Evolutionary conservation across 176 grass and related monocot genomes (phyloP).

Genomic region (Triticum turgidum): DNA sequence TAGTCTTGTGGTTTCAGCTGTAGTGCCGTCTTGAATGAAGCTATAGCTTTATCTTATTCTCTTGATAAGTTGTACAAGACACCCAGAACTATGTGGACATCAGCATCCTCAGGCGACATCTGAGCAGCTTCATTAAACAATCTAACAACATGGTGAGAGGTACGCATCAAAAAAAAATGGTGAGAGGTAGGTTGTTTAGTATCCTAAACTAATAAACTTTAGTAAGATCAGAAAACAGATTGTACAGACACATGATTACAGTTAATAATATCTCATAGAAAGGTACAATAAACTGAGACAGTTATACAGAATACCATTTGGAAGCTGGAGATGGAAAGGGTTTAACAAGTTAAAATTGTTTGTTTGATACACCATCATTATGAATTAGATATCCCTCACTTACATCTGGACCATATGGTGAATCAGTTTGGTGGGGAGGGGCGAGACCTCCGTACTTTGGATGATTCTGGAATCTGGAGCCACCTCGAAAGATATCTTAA

Average conservation of each 20-base stretch:
- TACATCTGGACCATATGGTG: slow-evolving; percentile 87
- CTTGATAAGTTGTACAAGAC: slow-evolving; percentile 97
- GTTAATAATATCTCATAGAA: background rate
- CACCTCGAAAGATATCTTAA: slow-evolving; percentile 83
- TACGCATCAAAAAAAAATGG: slow-evolving; percentile 30
- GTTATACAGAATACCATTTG: slow-evolving; percentile 12
- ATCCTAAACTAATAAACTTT: slow-evolving; percentile 23
- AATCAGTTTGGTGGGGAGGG: slow-evolving; percentile 60
- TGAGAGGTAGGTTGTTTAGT: slow-evolving; percentile 26
- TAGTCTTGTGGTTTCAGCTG: slow-evolving; percentile 90
- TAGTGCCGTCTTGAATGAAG: slow-evolving; percentile 77
- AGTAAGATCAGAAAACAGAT: slow-evolving; percentile 1
- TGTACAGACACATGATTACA: background rate
- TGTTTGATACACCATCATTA: background rate
- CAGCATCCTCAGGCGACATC: slow-evolving; percentile 92
- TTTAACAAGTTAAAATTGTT: slow-evolving; percentile 16
- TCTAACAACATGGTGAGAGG: slow-evolving; percentile 73
- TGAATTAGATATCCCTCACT: slow-evolving; percentile 30
- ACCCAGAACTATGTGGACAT: slow-evolving; percentile 97
- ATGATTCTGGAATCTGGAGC: slow-evolving; percentile 80
- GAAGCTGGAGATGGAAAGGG: slow-evolving; percentile 19
- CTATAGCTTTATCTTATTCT: slow-evolving; percentile 97
- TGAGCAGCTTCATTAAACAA: slow-evolving; percentile 91
- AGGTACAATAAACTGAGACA: background rate
- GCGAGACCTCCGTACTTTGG: slow-evolving; percentile 82